phyloP scores from a whole-genome alignment of 257 asterid genomes.

The Fraxinus pennsylvanica region DNA sequence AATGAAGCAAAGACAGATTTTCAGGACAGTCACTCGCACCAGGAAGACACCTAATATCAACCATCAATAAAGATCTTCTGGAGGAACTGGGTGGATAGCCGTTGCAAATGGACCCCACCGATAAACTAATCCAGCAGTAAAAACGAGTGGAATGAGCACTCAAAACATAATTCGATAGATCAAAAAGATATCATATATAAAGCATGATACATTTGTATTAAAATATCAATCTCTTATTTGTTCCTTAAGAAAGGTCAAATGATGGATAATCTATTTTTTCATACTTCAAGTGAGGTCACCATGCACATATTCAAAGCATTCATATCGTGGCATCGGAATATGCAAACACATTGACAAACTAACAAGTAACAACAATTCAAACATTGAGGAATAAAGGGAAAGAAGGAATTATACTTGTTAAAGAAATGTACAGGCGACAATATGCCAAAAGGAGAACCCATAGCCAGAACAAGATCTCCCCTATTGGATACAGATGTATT shows the following conservation, averaged over 20 bases:
- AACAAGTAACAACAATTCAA: constrained; percentile 7
- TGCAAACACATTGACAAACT: constrained; percentile 16
- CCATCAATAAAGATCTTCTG: constrained; percentile 72
- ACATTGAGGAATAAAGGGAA: constrained; percentile 1
- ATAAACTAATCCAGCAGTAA: constrained; percentile 51
- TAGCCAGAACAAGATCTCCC: constrained; percentile 83
- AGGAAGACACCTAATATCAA: constrained; percentile 97
- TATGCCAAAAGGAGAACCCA: constrained; percentile 99
- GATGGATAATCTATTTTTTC: constrained; percentile 5
- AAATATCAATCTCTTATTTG: neutral
- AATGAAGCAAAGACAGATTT: constrained; percentile 26
- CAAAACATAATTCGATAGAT: constrained; percentile 18
- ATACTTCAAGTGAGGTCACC: constrained; percentile 9
- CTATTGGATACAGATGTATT: constrained; percentile 58
- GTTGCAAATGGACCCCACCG: constrained; percentile 90
- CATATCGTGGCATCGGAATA: constrained; percentile 3
- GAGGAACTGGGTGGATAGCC: constrained; percentile 69
- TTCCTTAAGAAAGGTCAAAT: constrained; percentile 10
- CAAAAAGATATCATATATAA: constrained; percentile 17
- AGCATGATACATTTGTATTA: constrained; percentile 4
- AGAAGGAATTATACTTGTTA: constrained; percentile 58
- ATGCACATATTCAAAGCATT: constrained; percentile 13
- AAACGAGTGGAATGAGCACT: constrained; percentile 13
- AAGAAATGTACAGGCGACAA: constrained; percentile 95
- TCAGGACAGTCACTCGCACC: constrained; percentile 57